A percentile compares a stretch with the other conserved stretches of the same genome.
These are phyloP conservation scores for Myxozyma neotropica DNA, from an alignment of 805 yeast species.

Conservation along the genomic window DNA sequence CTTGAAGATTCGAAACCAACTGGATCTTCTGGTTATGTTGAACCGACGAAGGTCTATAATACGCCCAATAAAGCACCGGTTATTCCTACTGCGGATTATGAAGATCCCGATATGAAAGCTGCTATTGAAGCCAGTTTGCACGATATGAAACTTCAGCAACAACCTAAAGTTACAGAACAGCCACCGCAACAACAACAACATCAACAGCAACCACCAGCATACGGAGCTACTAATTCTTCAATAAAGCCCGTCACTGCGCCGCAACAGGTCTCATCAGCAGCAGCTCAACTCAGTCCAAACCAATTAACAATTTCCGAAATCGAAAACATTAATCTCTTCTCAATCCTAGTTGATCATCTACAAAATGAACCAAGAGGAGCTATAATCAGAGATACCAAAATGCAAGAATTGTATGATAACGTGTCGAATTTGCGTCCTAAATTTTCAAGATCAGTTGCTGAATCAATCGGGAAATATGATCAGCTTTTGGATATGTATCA, in stretches of 20 bases:
- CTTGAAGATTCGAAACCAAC: slow-evolving; percentile 53
- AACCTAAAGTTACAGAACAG: slow-evolving; percentile 33
- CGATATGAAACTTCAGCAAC: slow-evolving; percentile 57
- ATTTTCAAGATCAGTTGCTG: slow-evolving; percentile 59
- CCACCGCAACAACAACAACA: slow-evolving; percentile 19
- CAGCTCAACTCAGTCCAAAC: not conserved
- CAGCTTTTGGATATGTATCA: slow-evolving; percentile 70
- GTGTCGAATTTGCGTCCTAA: slow-evolving; percentile 70
- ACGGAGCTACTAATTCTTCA: not conserved
- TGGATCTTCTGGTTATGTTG: slow-evolving; percentile 14
- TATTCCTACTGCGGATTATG: slow-evolving; percentile 52
- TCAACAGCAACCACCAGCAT: not conserved
- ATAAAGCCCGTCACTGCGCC: slow-evolving; percentile 6
- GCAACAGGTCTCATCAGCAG: not conserved
- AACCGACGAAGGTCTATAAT: slow-evolving; percentile 30
- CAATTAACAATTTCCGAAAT: slow-evolving; percentile 64
- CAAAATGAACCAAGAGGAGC: slow-evolving; percentile 51
- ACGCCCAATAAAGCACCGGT: not conserved
- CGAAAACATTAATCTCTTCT: slow-evolving; percentile 66
- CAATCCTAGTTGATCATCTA: slow-evolving; percentile 62
- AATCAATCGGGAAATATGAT: slow-evolving; percentile 60
- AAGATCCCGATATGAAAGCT: slow-evolving; percentile 82
- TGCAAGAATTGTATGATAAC: slow-evolving; percentile 61
- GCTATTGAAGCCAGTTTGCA: slow-evolving; percentile 90
- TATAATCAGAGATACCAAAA: slow-evolving; percentile 51